Conservation (phyloP, 495 filamentous ascomycete species). For the Lasiosphaeria hispida region DNA sequence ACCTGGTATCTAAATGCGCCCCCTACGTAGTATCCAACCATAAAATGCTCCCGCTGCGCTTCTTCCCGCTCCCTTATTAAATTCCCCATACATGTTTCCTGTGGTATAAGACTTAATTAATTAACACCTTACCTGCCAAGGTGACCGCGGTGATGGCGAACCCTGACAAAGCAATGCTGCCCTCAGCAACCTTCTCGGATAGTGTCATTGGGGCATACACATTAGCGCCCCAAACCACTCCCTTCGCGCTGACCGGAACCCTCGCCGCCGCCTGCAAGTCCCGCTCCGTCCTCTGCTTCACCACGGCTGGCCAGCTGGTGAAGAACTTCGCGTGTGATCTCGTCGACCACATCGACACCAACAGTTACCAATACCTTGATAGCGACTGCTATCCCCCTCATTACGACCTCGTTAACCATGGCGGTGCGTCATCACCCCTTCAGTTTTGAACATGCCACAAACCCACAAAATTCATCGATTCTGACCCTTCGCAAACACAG, state of each 20-base stretch:
- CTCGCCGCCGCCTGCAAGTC: not conserved
- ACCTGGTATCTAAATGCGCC: too few relatives aligned
- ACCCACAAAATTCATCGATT: too few relatives aligned
- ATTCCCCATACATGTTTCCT: too few relatives aligned
- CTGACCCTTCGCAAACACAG: not conserved
- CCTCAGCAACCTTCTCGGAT: not conserved
- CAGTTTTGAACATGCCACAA: too few relatives aligned
- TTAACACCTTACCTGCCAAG: too few relatives aligned
- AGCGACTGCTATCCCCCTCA: not conserved
- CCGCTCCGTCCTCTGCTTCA: slow-evolving; percentile 6
- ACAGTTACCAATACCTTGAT: not conserved
- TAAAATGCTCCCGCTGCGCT: too few relatives aligned
- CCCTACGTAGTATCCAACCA: too few relatives aligned
- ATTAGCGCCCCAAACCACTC: slow-evolving; percentile 2
- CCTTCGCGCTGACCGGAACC: not conserved
- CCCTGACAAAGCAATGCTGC: too few relatives aligned
- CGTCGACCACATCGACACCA: not conserved
- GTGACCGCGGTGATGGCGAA: too few relatives aligned
- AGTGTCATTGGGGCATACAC: not conserved
- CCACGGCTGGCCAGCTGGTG: not conserved
- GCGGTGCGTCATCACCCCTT: too few relatives aligned
- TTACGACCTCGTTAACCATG: slow-evolving; percentile 1
- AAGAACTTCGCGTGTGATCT: slow-evolving; percentile 3
- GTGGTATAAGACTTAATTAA: too few relatives aligned
- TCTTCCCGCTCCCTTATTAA: too few relatives aligned